phyloP scores from a whole-genome alignment of 257 asterid genomes.

The Primulina eburnea region DNA sequence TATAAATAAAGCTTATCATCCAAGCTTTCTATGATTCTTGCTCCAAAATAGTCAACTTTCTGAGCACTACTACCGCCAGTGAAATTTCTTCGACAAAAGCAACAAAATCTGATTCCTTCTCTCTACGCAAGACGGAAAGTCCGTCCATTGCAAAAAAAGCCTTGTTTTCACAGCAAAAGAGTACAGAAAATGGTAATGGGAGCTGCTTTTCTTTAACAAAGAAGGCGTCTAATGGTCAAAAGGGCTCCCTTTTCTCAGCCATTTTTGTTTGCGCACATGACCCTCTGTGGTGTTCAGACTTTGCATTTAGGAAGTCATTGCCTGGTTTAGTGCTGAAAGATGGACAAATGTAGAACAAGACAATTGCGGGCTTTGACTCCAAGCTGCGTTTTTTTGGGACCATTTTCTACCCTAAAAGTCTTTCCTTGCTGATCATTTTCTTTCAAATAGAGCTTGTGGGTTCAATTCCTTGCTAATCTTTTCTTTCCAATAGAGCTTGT shows the following conservation, averaged over 20 bases:
- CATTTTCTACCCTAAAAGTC: conserved; percentile 37
- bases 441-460: conserved; percentile 19
- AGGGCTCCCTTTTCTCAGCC: conserved; percentile 37
- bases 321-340: conserved; percentile 12
- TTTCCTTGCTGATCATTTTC: conserved; percentile 36
- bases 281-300: conserved; percentile 31
- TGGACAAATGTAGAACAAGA: conserved; percentile 38
- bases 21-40: conserved; percentile 1
- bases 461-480: too few species aligned
- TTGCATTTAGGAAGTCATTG: conserved; percentile 10
- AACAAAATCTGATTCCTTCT: conserved; percentile 33
- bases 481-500: too few species aligned
- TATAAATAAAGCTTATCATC: neutral
- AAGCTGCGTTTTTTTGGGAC: conserved; percentile 32
- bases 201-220: conserved; percentile 38
- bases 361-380: conserved; percentile 40
- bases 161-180: conserved; percentile 29
- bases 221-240: conserved; percentile 42
- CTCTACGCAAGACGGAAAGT: conserved; percentile 40
- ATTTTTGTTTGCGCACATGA: conserved; percentile 32
- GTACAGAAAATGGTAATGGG: conserved; percentile 26
- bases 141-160: conserved; percentile 43
- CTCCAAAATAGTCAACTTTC: conserved; percentile 33
- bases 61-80: conserved; percentile 25
- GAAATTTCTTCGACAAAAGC: conserved; percentile 36